These are phyloP conservation scores for Neonectria faginata DNA, from an alignment of 2,329 filamentous ascomycete species.

Conservation along the genomic window DNA sequence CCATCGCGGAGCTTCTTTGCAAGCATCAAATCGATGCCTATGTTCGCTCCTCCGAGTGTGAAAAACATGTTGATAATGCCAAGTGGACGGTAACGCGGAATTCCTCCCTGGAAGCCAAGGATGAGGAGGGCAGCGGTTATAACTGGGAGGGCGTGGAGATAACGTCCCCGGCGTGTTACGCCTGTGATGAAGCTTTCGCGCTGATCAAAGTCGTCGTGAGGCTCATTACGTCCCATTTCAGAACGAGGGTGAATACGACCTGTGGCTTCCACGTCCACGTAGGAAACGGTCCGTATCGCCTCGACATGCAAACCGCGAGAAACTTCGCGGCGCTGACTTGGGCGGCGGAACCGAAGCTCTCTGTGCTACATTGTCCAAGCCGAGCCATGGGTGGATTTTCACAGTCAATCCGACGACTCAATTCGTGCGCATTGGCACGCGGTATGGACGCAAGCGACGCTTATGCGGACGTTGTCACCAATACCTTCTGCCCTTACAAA, in stretches of 20 bases:
- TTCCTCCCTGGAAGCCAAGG: not conserved
- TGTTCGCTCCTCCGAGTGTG: not conserved
- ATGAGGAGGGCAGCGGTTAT: slow-evolving; percentile 3
- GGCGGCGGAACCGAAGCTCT: slow-evolving; percentile 52
- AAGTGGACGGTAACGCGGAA: slow-evolving; percentile 30
- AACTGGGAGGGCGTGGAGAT: slow-evolving; percentile 39
- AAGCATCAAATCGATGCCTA: not conserved
- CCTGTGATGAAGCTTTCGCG: slow-evolving; percentile 42
- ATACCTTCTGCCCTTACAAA: not conserved
- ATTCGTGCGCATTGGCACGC: slow-evolving; percentile 6
- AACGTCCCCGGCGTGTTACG: slow-evolving; percentile 50
- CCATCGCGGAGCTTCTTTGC: not conserved
- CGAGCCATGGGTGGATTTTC: slow-evolving; percentile 34
- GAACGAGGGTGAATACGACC: slow-evolving; percentile 49
- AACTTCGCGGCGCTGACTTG: slow-evolving; percentile 50
- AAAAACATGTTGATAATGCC: not conserved
- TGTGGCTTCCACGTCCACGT: slow-evolving; percentile 55
- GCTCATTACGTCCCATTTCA: slow-evolving; percentile 47
- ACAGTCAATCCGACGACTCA: slow-evolving; percentile 29
- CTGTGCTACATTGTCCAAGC: slow-evolving; percentile 51
- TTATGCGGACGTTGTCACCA: not conserved
- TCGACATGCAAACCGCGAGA: slow-evolving; percentile 45
- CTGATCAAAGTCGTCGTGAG: slow-evolving; percentile 49
- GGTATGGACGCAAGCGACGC: slow-evolving; percentile 22
- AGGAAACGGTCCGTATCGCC: slow-evolving; percentile 48